Base-by-base conservation (phyloP, 106 monocot genomes). In the Phalaenopsis aphrodite region DNA sequence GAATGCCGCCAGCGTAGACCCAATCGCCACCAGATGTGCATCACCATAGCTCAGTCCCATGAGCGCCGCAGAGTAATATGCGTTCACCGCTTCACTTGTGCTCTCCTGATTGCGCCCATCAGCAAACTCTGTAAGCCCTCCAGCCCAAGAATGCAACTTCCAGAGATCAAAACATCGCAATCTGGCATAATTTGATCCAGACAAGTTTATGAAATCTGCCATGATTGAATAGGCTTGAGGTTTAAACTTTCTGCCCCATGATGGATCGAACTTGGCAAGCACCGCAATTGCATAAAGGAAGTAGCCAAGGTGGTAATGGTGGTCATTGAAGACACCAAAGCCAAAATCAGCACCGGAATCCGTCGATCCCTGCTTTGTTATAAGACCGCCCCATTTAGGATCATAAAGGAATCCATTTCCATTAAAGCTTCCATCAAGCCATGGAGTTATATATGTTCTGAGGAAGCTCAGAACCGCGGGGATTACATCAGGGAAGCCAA, bases 131-230 rank as follows among this genome's bases (percentile, higher is more conserved):
- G 95, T 96, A 76, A 96, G 76, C 9, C 93, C 95, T 2, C 95
- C 95, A 3, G 95, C 93, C 95, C 95, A 96, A 10, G 95, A 96
- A 47, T 96, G 95, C 75, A 96, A 80, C 88, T 91, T 93, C 95
- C 95, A 96, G 18, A 90, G 68, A 79, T 96, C 95, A 19, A 96
- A 93, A 79, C 89, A 89, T 78, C 95, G 79, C 73, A 93, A 71
- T 7, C 93, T 76, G 2, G 93, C 75, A 38, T 89, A 93, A 23
- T 21, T 90, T 4, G 95, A 81, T 1, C 75, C 78, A 9, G 89
- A 80, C 81, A 89, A 66, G 23, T 85, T 93, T 90, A 96, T 91
- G 88, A 93, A 81, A 80, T 96, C 95, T 0, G 89, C 95, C 78
- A 91, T 78, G 71, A 96, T 64, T 17, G 93, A 83, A 41, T 96